These are phyloP conservation scores for Solanum clarkiae DNA, from an alignment of 257 asterid species.

Conservation along the genomic window DNA sequence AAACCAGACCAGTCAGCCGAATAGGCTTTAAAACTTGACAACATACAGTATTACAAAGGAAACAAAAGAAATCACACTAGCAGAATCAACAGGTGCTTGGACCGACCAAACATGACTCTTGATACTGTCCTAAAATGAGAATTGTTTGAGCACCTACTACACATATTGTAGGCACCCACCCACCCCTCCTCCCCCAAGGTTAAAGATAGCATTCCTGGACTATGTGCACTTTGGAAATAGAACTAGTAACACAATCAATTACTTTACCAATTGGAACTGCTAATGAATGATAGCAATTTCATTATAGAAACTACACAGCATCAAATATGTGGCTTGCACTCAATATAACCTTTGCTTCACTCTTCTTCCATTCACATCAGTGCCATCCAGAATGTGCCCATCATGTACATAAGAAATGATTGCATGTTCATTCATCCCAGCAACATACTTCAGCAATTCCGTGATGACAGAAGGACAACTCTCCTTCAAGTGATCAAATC, in stretches of 20 bases:
- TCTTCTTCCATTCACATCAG: conserved; percentile 9
- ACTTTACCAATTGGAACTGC: background rate
- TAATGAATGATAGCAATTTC: background rate
- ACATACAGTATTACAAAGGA: background rate
- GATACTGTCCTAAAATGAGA: background rate
- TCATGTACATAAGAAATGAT: background rate
- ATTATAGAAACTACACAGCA: background rate
- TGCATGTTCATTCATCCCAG: conserved; percentile 1
- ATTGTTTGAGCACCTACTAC: background rate
- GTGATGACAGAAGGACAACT: conserved; percentile 9
- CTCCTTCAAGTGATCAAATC: conserved; percentile 12
- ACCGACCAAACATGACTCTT: background rate
- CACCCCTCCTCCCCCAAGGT: background rate
- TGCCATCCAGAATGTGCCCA: conserved; percentile 1
- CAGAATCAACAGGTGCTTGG: background rate
- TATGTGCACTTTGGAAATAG: background rate
- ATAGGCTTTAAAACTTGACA: background rate
- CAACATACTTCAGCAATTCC: conserved; percentile 9
- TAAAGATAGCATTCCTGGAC: background rate
- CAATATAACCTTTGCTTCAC: conserved; percentile 3
- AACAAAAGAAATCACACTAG: background rate
- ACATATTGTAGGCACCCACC: background rate
- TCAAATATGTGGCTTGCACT: background rate
- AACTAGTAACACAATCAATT: background rate
- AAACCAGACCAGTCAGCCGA: background rate